Conservation (phyloP, 495 filamentous ascomycete genomes). For the Daldinia concentrica region DNA sequence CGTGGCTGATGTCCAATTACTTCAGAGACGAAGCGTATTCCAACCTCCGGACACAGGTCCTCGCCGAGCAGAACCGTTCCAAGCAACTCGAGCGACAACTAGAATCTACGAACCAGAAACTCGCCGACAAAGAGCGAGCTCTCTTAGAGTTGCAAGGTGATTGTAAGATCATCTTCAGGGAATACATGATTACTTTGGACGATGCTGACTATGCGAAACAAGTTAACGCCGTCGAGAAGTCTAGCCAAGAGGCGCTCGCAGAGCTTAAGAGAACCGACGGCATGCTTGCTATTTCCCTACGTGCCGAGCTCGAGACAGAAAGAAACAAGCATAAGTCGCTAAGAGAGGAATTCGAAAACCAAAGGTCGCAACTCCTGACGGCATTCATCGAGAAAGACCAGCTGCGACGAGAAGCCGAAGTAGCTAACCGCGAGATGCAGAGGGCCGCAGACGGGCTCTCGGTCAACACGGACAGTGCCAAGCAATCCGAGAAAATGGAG, state of each 20-base stretch:
- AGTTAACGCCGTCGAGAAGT: slow-evolving; percentile 60
- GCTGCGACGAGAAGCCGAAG: slow-evolving; percentile 61
- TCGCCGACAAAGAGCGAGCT: slow-evolving; percentile 58
- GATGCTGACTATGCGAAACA: slow-evolving; percentile 36
- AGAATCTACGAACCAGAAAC: slow-evolving; percentile 38
- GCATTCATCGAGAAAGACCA: slow-evolving; percentile 64
- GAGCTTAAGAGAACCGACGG: slow-evolving; percentile 63
- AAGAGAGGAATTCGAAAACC: slow-evolving; percentile 57
- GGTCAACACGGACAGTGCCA: slow-evolving; percentile 49
- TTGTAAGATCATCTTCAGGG: slow-evolving; percentile 46
- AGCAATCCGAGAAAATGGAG: slow-evolving; percentile 58
- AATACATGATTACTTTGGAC: slow-evolving; percentile 16
- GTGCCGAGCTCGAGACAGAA: slow-evolving; percentile 59
- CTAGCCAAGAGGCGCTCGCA: slow-evolving; percentile 58
- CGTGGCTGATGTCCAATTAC: slow-evolving; percentile 47
- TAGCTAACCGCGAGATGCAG: slow-evolving; percentile 51
- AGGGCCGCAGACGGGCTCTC: slow-evolving; percentile 42
- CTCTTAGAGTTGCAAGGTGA: slow-evolving; percentile 51
- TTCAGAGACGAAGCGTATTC: slow-evolving; percentile 51
- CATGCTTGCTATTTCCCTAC: slow-evolving; percentile 60
- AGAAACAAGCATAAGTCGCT: slow-evolving; percentile 53
- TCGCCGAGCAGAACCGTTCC: slow-evolving; percentile 50
- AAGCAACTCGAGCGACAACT: slow-evolving; percentile 55
- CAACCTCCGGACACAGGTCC: slow-evolving; percentile 46
- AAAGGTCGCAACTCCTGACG: slow-evolving; percentile 61